Conservation (phyloP, 352 stramenopile species). For the Phytophthora pinifolia region DNA sequence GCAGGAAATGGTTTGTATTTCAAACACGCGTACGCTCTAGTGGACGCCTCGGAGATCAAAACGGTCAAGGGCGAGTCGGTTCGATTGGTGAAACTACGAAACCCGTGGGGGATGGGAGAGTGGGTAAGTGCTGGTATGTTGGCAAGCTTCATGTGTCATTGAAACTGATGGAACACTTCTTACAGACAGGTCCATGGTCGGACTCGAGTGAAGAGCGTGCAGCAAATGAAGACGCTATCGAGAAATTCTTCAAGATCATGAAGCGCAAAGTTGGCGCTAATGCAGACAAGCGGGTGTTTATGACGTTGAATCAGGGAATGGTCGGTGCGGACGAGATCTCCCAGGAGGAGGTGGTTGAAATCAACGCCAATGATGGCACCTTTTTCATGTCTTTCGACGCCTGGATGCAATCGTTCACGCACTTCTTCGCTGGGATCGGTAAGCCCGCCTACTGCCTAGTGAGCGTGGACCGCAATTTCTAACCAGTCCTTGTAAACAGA, state of each 20-base stretch:
- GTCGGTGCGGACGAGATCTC: constrained; percentile 58
- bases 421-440: constrained; percentile 91
- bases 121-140: constrained; percentile 54
- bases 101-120: constrained; percentile 92
- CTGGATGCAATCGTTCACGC: constrained; percentile 88
- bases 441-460: constrained; percentile 2
- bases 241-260: constrained; percentile 73
- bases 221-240: constrained; percentile 79
- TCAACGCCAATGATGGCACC: constrained; percentile 87
- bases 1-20: constrained; percentile 85
- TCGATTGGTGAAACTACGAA: constrained; percentile 81
- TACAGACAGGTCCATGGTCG: constrained; percentile 79
- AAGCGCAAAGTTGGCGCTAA: constrained; percentile 68
- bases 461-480: not conserved
- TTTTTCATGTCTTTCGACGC: constrained; percentile 93
- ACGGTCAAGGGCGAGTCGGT: constrained; percentile 50
- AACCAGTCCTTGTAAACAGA: constrained; percentile 33
- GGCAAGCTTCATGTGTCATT: not conserved
- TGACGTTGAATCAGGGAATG: constrained; percentile 59
- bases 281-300: constrained; percentile 62
- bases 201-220: constrained; percentile 76
- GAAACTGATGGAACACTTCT: not conserved
- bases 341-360: constrained; percentile 74
- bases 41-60: constrained; percentile 77
- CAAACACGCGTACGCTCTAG: constrained; percentile 87